Percentiles rank a stretch among this genome's conserved stretches.
phyloP scores from a whole-genome alignment of 164 flowering plant genomes.

The Stephania cephalantha region DNA sequence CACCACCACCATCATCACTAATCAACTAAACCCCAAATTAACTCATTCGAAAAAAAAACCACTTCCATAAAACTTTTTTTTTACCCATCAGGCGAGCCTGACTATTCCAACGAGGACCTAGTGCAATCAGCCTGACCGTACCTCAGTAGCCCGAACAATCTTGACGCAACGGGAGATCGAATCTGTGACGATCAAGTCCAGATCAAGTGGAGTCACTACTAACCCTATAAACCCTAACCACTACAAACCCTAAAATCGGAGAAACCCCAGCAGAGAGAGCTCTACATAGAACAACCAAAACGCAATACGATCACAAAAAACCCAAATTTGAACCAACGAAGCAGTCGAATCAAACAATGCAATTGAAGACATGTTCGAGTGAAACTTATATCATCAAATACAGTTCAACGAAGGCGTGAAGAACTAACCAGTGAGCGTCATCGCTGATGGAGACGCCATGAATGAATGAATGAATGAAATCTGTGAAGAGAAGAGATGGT shows the following conservation, averaged over 20 bases:
- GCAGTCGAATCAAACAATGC: neutral
- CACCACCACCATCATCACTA: neutral
- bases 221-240: neutral
- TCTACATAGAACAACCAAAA: neutral
- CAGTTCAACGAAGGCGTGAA: neutral
- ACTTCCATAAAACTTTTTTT: too few species aligned
- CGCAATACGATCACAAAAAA: neutral
- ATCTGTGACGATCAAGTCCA: neutral
- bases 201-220: neutral
- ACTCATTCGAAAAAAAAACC: neutral
- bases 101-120: too few species aligned
- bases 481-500: neutral
- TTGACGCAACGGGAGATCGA: too few species aligned
- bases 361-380: neutral
- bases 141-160: too few species aligned
- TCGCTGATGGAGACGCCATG: slow-evolving; percentile 13
- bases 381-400: neutral
- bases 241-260: neutral
- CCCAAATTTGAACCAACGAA: neutral
- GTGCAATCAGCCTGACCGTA: too few species aligned
- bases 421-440: slow-evolving; percentile 1
- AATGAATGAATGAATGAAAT: slow-evolving; percentile 9
- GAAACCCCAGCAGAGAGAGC: neutral
- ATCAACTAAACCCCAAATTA: neutral
- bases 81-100: too few species aligned